A percentile compares a stretch with the other conserved stretches of the same genome.
Conservation (phyloP, 441 rosid species). For the Eruca vesicaria region DNA sequence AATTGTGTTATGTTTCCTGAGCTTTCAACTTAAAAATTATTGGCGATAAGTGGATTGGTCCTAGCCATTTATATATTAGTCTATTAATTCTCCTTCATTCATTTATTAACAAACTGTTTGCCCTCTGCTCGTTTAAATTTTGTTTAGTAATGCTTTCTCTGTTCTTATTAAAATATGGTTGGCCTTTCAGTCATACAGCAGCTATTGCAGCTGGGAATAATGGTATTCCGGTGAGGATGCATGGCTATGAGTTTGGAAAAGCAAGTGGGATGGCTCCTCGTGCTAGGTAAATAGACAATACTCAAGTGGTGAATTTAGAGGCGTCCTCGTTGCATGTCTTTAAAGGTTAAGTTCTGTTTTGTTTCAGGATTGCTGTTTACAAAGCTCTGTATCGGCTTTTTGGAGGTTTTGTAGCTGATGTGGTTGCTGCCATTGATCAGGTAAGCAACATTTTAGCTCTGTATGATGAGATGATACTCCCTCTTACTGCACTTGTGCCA, state of each 20-base stretch:
- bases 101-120: too few species aligned
- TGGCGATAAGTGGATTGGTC: too few species aligned
- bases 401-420: conserved; percentile 98
- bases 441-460: conserved; percentile 32
- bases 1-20: too few species aligned
- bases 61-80: too few species aligned
- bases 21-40: too few species aligned
- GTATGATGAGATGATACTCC: neutral
- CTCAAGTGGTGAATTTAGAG: neutral
- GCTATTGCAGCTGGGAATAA: conserved; percentile 99
- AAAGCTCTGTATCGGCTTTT: conserved; percentile 94
- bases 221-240: conserved; percentile 91
- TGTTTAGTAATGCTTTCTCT: too few species aligned
- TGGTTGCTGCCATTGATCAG: conserved; percentile 99
- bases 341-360: neutral
- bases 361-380: conserved; percentile 91
- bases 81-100: too few species aligned
- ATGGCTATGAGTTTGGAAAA: conserved; percentile 95
- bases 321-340: neutral
- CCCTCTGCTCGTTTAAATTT: too few species aligned
- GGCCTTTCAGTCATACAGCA: conserved; percentile 78
- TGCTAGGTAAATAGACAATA: conserved; percentile 63
- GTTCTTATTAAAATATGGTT: too few species aligned
- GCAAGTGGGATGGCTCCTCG: conserved; percentile 99
- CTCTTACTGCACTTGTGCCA: neutral